Base-by-base conservation (phyloP, 2,329 filamentous ascomycete genomes). In the Xylariomycetidae sp. region DNA sequence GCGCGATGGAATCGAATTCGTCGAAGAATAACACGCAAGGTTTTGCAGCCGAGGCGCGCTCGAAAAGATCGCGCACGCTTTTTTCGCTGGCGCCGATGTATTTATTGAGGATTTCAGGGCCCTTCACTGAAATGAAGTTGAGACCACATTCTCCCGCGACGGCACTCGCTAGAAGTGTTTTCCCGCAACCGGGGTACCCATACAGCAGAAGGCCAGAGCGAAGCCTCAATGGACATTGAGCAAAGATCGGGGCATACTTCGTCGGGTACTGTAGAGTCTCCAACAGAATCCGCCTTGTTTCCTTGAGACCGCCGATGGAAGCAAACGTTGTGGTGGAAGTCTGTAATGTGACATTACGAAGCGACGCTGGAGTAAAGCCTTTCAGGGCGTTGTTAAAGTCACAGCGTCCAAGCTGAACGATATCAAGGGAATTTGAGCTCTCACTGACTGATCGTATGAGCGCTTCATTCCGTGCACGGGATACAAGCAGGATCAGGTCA, bases 61-160 rank as follows among this genome's bases (percentile, higher is more conserved):
- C 90, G 53, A 98, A 98, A 1, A 98, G 70, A 58, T 98, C 92
- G 26, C 94, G 81, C 6, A 98, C 89, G 40, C 82, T 88, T 70
- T 98, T 98, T 54, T 98, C 92, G 17, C 86, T 94, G 1, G 92
- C 92, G 54, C 92, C 92, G 38, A 98, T 98, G 59, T 98, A 98
- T 64, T 98, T 98, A 70, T 98, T 98, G 34, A 98, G 66, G 38
- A 98, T 97, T 60, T 98, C 94, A 0, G 92, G 92, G 1, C 92
- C 92, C 64, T 98, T 98, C 53, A 98, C 92, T 25, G 83, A 89
- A 61, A 98, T 98, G 62, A 98, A 98, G 61, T 98, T 98, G 40
- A 98, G 79, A 0, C 90, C 90, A 53, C 90, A 97, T 64, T 98
- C 92, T 36, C 90, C 90, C 10, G 94, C 92, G n/a, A 98, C 90